phyloP scores from a whole-genome alignment of 1,284 basidiomycete species.

The Moniliophthora roreri region DNA sequence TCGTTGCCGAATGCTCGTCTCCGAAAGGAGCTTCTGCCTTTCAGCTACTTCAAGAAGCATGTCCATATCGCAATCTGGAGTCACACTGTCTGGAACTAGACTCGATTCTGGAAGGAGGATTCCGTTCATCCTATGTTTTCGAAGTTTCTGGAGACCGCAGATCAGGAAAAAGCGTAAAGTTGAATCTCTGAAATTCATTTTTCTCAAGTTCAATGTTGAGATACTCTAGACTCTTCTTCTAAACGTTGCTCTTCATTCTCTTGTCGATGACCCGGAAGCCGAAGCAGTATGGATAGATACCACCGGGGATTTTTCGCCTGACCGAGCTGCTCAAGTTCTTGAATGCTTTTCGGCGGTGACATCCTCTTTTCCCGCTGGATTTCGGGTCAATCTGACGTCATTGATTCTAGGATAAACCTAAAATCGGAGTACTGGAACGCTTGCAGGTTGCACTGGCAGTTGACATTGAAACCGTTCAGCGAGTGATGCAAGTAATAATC shows the following conservation, averaged over 20 bases:
- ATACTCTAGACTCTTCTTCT: constrained; percentile 50
- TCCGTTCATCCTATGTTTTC: constrained; percentile 48
- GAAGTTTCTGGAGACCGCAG: constrained; percentile 65
- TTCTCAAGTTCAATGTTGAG: constrained; percentile 1
- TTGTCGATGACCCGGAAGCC: constrained; percentile 35
- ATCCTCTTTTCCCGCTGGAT: not conserved
- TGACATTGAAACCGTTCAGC: constrained; percentile 9
- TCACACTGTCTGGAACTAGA: constrained; percentile 42
- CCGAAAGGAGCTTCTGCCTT: constrained; percentile 40
- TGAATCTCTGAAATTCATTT: too few species aligned
- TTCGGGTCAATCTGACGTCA: not conserved
- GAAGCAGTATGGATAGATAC: constrained; percentile 71
- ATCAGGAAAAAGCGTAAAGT: constrained; percentile 69
- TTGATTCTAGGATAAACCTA: not conserved
- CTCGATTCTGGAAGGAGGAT: constrained; percentile 41
- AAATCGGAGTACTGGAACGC: constrained; percentile 25
- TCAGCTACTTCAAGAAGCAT: constrained; percentile 30
- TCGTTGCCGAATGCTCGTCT: constrained; percentile 41
- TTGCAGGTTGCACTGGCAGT: constrained; percentile 24
- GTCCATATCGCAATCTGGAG: not conserved
- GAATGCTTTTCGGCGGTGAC: constrained; percentile 34
- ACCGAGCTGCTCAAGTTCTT: constrained; percentile 43
- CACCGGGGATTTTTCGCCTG: constrained; percentile 60
- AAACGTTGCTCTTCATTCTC: constrained; percentile 54
- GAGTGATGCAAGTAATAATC: constrained; percentile 8